Evolutionary conservation across 768 basidiomycete species (phyloP).

Genomic region (Naganishia kalamii): DNA sequence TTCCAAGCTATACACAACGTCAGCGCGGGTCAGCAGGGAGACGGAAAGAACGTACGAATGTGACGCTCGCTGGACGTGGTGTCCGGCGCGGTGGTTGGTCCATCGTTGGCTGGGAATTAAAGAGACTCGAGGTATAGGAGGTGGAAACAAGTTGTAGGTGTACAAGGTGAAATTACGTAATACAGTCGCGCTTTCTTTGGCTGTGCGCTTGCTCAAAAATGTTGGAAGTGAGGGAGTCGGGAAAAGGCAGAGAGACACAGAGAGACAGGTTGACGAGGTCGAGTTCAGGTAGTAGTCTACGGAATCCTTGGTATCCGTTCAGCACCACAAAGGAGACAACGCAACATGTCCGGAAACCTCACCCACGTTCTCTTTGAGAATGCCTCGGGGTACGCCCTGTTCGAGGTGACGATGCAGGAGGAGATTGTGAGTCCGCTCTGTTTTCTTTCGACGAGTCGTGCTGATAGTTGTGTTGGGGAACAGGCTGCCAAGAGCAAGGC

Average conservation of each 20-base stretch:
- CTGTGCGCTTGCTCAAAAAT: not conserved
- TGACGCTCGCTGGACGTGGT: slow-evolving; percentile 30
- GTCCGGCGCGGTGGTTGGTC: not conserved
- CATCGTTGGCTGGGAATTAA: not conserved
- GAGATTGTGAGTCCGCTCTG: slow-evolving; percentile 52
- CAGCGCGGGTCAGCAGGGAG: not conserved
- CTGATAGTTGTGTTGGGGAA: not conserved
- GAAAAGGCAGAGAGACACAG: not conserved
- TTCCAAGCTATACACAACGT: slow-evolving; percentile 32
- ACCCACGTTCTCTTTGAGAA: slow-evolving; percentile 90
- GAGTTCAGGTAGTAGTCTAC: not conserved
- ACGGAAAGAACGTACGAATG: slow-evolving; percentile 34
- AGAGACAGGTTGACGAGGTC: not conserved
- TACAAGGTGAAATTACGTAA: not conserved
- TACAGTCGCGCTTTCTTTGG: not conserved
- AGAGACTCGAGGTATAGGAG: not conserved
- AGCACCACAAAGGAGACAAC: not conserved
- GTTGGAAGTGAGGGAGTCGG: not conserved
- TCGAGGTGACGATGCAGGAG: slow-evolving; percentile 78
- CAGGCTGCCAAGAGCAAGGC: slow-evolving; percentile 63
- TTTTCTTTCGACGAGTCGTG: not conserved
- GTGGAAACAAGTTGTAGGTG: no score
- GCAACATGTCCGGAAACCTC: slow-evolving; percentile 48
- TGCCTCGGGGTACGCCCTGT: slow-evolving; percentile 87
- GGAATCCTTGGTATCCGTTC: not conserved